Percentiles rank a stretch among this genome's conserved stretches.
Conservation (phyloP, 495 filamentous ascomycete species). For the Podospora australis region DNA sequence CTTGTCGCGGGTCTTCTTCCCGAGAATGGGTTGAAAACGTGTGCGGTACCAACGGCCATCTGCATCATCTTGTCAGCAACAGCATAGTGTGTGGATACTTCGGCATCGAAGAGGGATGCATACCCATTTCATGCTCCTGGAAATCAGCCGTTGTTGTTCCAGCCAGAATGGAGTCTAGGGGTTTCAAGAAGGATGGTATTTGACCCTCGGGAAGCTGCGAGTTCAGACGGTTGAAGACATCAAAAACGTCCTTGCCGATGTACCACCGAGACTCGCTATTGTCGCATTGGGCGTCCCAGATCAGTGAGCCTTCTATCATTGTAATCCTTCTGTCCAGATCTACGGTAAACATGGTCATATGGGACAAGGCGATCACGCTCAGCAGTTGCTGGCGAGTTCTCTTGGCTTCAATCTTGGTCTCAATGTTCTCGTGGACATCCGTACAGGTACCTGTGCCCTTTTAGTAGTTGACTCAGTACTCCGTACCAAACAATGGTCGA, state of each 20-base stretch:
- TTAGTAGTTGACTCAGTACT: constrained; percentile 1
- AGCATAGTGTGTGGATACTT: no score
- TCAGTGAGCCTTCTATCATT: constrained; percentile 56
- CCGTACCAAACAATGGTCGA: not conserved
- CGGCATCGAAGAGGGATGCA: constrained; percentile 3
- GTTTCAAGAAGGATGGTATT: constrained; percentile 38
- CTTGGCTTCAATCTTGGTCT: constrained; percentile 52
- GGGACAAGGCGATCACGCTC: constrained; percentile 60
- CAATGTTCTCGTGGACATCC: constrained; percentile 57
- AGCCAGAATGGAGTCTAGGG: constrained; percentile 52
- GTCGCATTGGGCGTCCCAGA: constrained; percentile 39
- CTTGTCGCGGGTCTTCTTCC: constrained; percentile 41
- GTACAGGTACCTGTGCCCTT: constrained; percentile 54
- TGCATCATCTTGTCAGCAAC: constrained; percentile 17
- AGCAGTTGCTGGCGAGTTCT: constrained; percentile 56
- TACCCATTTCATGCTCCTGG: constrained; percentile 44
- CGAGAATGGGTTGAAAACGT: constrained; percentile 53
- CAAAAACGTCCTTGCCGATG: constrained; percentile 53
- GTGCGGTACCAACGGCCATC: constrained; percentile 57
- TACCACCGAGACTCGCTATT: constrained; percentile 25
- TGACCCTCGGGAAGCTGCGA: constrained; percentile 29
- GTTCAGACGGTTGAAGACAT: constrained; percentile 45
- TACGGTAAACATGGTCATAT: constrained; percentile 62
- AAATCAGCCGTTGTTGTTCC: constrained; percentile 45
- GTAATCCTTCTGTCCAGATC: constrained; percentile 51